Evolutionary conservation across 495 filamentous ascomycete species (phyloP), one percentile per base, ranked within the genome.

Genomic region (Parathielavia appendiculata): DNA sequence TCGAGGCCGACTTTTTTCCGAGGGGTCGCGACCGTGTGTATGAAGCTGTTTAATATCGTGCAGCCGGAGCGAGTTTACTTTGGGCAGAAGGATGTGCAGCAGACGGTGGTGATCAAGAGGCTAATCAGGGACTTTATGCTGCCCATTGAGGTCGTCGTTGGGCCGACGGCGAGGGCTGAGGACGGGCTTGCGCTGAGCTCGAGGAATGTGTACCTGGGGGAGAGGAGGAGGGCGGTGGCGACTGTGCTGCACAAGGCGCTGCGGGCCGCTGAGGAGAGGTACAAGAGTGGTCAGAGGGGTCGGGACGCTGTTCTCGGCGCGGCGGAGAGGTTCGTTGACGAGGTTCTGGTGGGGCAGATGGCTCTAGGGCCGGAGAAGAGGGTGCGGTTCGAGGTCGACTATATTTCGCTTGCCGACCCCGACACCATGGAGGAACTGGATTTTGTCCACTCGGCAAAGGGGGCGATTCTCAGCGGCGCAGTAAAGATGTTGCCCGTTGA

Each of bases 21-120:
- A 22, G 93, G 93, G 6, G 93, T 98, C 23, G 92, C 93, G 26
- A 97, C 95, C 12, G 87, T 98, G 12, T 96, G 91, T 73, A 92
- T 91, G 86, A 98, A 98, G 78, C 75, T 98, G 22, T 93, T 98
- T 74, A 97, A 97, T 67, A 89, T 92, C 49, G 86, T 91, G 40
- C 80, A 84, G 62, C 90, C 93, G 3, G 89, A 95, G 43, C 82
- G 83, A 44, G 95, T 91, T 1, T 99, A 96, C 69, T 97, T 99
- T 72, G 93, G 93, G 1, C 95, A 97, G 73, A 97, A 99, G 75
- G 93, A 99, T 65, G 83, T 97, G 17, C 93, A 99, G 73, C 93
- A 99, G 74, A 95, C 90, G 0, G 88, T 92, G 9, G 81, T 99
- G 7, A 89, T 99, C 66, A 83, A 81, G 69, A 81, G 88, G 9